Base-by-base conservation (phyloP, 176 grass and related monocot genomes). In the Rhynchospora breviuscula region DNA sequence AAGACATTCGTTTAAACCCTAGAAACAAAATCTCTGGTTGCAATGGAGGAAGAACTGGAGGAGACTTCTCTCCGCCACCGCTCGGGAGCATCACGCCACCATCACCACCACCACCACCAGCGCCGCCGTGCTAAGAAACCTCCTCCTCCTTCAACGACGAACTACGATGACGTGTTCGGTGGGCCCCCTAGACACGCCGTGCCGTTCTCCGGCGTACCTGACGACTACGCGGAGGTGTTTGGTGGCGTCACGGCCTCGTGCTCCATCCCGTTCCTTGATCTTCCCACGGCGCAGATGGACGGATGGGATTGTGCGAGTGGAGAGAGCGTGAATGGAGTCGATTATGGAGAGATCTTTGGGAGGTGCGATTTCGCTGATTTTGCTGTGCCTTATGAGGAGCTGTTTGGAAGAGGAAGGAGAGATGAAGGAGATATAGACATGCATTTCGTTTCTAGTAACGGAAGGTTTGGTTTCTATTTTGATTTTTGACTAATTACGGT, bases 231-330 rank as follows among this genome's bases (percentile, higher is more conserved):
- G 45, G 92, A 94, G 79, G 87, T 98, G 57, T 98, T 98, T 71
- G 90, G 90, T 22, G 92, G 89, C 78, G 89, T 91, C 29, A 84
- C 89, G 5, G 85, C 83, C 13, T 94, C 95, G 0, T 93, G 92
- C 92, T 93, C 89, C 85, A 98, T 98, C 57, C 95, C 95, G 11
- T 93, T 89, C 67, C 95, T 98, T 78, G 92, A 98, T 80, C 89
- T 98, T 14, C 90, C 90, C 12, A 84, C 84, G 8, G 44, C 45
- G 1, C 67, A 54, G 5, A 80, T 59, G 59, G 79, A 0, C 57
- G 48, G 17, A 2, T 61, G 78, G 33, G 79, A 63, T 63, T 81
- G 58, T 45, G 79, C 10, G 15, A 23, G 43, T 52, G 83, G 40
- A 18, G 84, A 15, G 44, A 79, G 40, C 31, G 51, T 11, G 2